phyloP scores from a whole-genome alignment of 2,329 filamentous ascomycete species.

The Acrocalymma vagum region DNA sequence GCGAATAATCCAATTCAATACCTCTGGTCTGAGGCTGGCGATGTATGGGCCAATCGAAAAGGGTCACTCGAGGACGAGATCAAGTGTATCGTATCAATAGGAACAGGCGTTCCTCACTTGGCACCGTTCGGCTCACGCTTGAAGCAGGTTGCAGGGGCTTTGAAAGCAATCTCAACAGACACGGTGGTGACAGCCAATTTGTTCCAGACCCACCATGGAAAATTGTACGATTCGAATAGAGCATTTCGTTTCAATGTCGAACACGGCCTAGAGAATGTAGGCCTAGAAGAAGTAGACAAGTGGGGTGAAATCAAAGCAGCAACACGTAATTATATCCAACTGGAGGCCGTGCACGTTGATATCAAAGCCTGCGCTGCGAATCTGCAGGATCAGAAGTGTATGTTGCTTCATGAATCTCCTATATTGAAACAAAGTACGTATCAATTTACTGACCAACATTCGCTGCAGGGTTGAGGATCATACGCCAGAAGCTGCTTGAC shows the following conservation, averaged over 20 bases:
- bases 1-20: conserved; percentile 56
- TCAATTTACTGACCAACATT: no score
- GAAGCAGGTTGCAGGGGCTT: conserved; percentile 23
- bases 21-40: conserved; percentile 45
- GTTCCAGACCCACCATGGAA: conserved; percentile 32
- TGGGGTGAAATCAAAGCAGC: no score
- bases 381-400: no score
- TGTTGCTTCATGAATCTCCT: no score
- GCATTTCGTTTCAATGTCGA: conserved; percentile 47
- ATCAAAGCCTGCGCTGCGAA: no score
- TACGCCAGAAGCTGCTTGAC: no score
- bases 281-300: conserved; percentile 22
- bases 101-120: conserved; percentile 12
- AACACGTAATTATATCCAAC: no score
- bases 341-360: no score
- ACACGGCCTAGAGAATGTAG: conserved; percentile 36
- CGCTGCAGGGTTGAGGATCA: no score
- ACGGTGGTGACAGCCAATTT: conserved; percentile 37
- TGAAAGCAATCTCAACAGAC: conserved; percentile 35
- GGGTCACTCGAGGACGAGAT: no score
- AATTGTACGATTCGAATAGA: conserved; percentile 32
- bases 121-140: conserved; percentile 14
- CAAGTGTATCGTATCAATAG: conserved; percentile 27
- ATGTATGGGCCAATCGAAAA: conserved; percentile 23
- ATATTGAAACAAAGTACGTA: no score